Conservation (phyloP, 2,329 filamentous ascomycete species). For the Tricladium varicosporioides region DNA sequence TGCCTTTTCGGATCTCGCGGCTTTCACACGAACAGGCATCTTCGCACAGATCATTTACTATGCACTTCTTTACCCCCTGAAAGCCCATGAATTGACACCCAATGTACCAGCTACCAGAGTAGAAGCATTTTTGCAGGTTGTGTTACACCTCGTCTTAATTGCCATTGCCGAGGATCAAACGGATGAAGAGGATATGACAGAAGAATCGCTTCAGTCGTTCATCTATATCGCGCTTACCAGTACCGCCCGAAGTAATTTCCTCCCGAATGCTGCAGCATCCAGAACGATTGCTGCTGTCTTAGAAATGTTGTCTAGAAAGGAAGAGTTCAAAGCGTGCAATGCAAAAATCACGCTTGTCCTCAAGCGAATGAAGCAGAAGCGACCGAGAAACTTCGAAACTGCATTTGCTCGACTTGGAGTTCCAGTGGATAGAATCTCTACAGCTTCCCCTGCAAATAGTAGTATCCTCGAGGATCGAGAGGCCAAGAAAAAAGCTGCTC, state of each 20-base stretch:
- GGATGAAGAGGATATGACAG: conserved; percentile 49
- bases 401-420: conserved; percentile 65
- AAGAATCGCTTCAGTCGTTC: conserved; percentile 61
- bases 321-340: conserved; percentile 78
- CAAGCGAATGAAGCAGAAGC: conserved; percentile 79
- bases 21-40: conserved; percentile 78
- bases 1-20: conserved; percentile 71
- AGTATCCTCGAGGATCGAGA: conserved; percentile 63
- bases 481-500: conserved; percentile 84
- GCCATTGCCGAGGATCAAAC: conserved; percentile 80
- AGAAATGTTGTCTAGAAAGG: conserved; percentile 60
- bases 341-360: conserved; percentile 82
- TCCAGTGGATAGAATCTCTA: conserved; percentile 75
- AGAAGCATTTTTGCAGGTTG: conserved; percentile 88
- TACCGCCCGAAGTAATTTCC: conserved; percentile 59
- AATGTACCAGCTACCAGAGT: conserved; percentile 77
- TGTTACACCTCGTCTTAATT: conserved; percentile 82
- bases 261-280: conserved; percentile 52
- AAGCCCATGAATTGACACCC: conserved; percentile 66
- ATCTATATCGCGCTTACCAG: conserved; percentile 67
- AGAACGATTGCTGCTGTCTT: conserved; percentile 65
- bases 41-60: conserved; percentile 92
- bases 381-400: conserved; percentile 68
- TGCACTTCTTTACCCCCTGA: conserved; percentile 76
- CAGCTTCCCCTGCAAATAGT: conserved; percentile 72